phyloP scores from a whole-genome alignment of 2,329 filamentous ascomycete species.

The Aspergillus japonicus region DNA sequence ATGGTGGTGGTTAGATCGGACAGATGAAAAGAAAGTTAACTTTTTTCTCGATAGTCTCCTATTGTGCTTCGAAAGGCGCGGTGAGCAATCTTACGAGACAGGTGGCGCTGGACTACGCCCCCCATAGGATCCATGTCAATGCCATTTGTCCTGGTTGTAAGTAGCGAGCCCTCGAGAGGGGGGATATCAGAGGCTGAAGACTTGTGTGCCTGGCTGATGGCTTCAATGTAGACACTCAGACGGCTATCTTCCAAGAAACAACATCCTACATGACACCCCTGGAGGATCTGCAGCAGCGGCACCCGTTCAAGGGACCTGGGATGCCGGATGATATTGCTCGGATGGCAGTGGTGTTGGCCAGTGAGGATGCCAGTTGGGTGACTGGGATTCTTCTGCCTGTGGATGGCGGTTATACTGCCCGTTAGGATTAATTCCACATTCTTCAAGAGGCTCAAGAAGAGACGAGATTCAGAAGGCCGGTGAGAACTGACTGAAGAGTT shows the following conservation, averaged over 20 bases:
- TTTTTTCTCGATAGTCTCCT: slow-evolving; percentile 29
- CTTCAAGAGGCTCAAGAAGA: no score
- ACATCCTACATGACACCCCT: background rate
- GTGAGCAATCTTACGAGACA: slow-evolving; percentile 52
- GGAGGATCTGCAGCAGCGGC: slow-evolving; percentile 14
- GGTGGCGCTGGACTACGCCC: slow-evolving; percentile 52
- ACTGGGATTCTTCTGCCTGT: slow-evolving; percentile 47
- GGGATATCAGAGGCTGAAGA: no score
- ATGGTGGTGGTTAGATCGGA: no score
- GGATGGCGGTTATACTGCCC: slow-evolving; percentile 47
- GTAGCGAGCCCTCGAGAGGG: no score
- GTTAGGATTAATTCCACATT: background rate
- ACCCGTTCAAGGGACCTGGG: slow-evolving; percentile 31
- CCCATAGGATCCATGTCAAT: slow-evolving; percentile 52
- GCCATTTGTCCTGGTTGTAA: slow-evolving; percentile 54
- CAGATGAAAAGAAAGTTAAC: no score
- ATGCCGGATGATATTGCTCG: slow-evolving; percentile 37
- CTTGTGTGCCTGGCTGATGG: no score
- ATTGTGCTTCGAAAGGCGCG: slow-evolving; percentile 52
- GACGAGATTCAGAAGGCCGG: no score
- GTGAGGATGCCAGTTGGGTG: slow-evolving; percentile 48
- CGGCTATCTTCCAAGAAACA: slow-evolving; percentile 20
- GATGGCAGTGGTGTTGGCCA: slow-evolving; percentile 48
- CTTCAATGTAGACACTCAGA: slow-evolving; percentile 23
- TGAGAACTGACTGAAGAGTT: no score